phyloP scores from a whole-genome alignment of 2,329 filamentous ascomycete species.

The Geosmithia morbida region DNA sequence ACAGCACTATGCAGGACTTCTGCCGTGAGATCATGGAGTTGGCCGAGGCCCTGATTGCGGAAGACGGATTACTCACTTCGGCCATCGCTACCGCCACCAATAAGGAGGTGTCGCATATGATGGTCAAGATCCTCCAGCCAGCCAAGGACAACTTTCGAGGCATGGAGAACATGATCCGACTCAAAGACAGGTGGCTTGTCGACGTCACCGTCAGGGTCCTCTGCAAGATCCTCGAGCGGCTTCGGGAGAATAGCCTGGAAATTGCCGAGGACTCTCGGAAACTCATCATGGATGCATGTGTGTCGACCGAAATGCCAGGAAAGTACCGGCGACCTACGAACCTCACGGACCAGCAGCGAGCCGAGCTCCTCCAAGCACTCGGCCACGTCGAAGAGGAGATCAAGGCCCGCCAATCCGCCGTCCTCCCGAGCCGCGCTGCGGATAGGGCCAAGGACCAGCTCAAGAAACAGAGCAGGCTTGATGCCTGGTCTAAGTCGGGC shows the following conservation, averaged over 20 bases:
- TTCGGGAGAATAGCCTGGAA: conserved; percentile 65
- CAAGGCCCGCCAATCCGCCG: conserved; percentile 28
- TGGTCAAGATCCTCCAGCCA: conserved; percentile 22
- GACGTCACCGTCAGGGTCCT: conserved; percentile 70
- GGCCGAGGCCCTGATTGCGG: conserved; percentile 69
- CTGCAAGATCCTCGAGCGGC: conserved; percentile 65
- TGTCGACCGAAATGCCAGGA: conserved; percentile 37
- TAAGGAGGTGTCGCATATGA: conserved; percentile 21
- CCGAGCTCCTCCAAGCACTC: conserved; percentile 56
- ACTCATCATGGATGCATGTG: conserved; percentile 52
- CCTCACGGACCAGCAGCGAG: conserved; percentile 67
- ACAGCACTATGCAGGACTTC: conserved; percentile 73
- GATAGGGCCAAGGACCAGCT: conserved; percentile 15
- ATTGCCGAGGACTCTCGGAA: conserved; percentile 45
- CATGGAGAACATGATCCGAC: conserved; percentile 76
- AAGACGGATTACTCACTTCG: conserved; percentile 71
- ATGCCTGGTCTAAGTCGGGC: conserved; percentile 44
- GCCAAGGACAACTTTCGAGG: conserved; percentile 39
- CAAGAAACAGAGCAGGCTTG: conserved; percentile 46
- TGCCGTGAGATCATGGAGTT: conserved; percentile 93
- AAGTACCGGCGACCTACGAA: conserved; percentile 58
- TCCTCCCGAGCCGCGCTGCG: conserved; percentile 11
- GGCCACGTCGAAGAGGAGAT: conserved; percentile 43
- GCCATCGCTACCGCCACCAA: conserved; percentile 25
- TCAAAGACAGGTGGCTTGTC: conserved; percentile 78